A percentile compares a stretch with the other conserved stretches of the same genome.
These are phyloP conservation scores for Linnemannia schmuckeri DNA, from an alignment of 192 early-diverging fungal genomes.

Conservation along the genomic window DNA sequence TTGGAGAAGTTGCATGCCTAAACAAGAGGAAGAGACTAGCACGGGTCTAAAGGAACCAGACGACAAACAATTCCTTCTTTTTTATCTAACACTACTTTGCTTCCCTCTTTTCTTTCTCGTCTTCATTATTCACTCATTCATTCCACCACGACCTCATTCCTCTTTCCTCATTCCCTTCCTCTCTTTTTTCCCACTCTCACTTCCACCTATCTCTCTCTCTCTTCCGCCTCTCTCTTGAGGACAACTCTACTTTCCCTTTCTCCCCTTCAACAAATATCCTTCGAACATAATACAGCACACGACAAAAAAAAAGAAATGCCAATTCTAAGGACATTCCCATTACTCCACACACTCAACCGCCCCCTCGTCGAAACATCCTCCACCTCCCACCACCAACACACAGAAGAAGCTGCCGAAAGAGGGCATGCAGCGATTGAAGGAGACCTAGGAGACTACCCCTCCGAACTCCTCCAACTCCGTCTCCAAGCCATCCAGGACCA, in stretches of 20 bases:
- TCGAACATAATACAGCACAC: no score
- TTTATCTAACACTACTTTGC: not conserved
- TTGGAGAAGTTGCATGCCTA: no score
- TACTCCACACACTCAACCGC: conserved; percentile 25
- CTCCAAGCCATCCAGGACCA: conserved; percentile 22
- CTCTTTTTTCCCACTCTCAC: not conserved
- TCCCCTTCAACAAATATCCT: not conserved
- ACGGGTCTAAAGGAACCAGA: no score
- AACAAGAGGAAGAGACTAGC: no score
- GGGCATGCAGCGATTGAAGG: conserved; percentile 27
- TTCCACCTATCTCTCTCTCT: not conserved
- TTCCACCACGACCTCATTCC: not conserved
- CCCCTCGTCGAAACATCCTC: conserved; percentile 20
- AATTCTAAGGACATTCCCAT: conserved; percentile 28
- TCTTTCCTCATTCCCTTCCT: not conserved
- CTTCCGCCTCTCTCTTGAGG: not conserved
- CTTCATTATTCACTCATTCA: not conserved
- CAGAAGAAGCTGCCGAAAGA: conserved; percentile 20
- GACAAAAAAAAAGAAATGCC: conserved; percentile 12
- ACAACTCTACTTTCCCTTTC: not conserved
- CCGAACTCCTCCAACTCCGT: conserved; percentile 36
- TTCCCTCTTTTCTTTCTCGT: not conserved
- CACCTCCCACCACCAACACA: not conserved
- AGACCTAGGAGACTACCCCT: conserved; percentile 28
- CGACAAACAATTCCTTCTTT: not conserved